Percentiles rank a stretch among this genome's conserved stretches.
Conservation (phyloP, 2,329 filamentous ascomycete species). For the Lachnellula suecica region DNA sequence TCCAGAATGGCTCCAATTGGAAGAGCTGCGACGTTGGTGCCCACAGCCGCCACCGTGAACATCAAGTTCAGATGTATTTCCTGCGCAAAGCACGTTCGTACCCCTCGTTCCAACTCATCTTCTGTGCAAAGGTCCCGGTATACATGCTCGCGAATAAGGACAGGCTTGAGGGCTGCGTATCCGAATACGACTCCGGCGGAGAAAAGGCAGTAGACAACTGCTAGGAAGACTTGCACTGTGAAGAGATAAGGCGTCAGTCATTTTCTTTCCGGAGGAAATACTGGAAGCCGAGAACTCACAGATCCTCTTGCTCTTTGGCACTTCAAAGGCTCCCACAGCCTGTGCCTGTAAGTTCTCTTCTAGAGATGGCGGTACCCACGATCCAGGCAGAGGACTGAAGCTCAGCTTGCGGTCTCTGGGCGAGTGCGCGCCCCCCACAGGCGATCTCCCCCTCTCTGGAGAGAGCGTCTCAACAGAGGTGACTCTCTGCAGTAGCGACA, state of each 20-base stretch:
- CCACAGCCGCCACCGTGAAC: conserved; percentile 88
- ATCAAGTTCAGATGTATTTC: conserved; percentile 78
- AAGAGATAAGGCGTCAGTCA: conserved; percentile 4
- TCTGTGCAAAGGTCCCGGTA: conserved; percentile 64
- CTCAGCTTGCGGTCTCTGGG: conserved; percentile 24
- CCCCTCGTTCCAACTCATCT: conserved; percentile 47
- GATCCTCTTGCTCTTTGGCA: conserved; percentile 35
- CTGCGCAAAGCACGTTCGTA: conserved; percentile 56
- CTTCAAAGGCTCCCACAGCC: conserved; percentile 38
- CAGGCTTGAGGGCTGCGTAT: conserved; percentile 80
- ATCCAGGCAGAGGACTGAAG: conserved; percentile 25
- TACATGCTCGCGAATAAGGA: conserved; percentile 71
- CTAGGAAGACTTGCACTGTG: conserved; percentile 66
- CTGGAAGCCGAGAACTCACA: conserved; percentile 20
- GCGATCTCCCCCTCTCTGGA: conserved; percentile 23
- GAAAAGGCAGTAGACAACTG: conserved; percentile 72
- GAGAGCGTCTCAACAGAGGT: conserved; percentile 27
- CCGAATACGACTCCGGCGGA: conserved; percentile 81
- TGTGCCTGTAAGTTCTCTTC: conserved; percentile 5
- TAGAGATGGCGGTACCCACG: conserved; percentile 19
- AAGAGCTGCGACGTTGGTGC: conserved; percentile 82
- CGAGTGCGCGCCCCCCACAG: conserved; percentile 10
- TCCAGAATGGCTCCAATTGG: conserved; percentile 86
- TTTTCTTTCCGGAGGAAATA: not conserved
- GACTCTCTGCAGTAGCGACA: conserved; percentile 27